Base-by-base conservation (phyloP, 805 yeast genomes). In the Wickerhamomyces strasburgensis region DNA sequence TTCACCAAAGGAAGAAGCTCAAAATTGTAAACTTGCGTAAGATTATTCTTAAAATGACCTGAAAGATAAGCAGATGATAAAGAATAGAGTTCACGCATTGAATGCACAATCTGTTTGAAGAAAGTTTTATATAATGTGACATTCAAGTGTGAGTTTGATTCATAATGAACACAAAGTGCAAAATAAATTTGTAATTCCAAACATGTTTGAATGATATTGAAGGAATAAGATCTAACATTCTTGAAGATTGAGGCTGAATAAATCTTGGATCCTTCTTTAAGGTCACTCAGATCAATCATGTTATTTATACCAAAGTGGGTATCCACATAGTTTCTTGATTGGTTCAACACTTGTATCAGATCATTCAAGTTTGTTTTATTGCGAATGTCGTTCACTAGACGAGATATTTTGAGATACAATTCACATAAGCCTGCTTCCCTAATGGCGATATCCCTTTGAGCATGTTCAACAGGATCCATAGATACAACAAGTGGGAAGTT, bases 1-100 rank as follows among this genome's bases (percentile, higher is more conserved):
- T 27, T 31, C 11, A 48, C 14, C 19, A 47, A 17, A 14, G 51
- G 49, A 8, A 36, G 19, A 5, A 46, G 27, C 15, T 35, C 46
- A 36, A 39, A 48, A 27, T 43, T 37, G 26, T 31, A 32, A 4
- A 23, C 33, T 18, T 31, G 34, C 7, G 41, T 30, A 3, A 40
- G 17, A 19, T 23, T 39, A 7, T 39, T 39, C 3, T 17, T 15
- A 8, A 46, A 35, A 3, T 40, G 38, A 6, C 43, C 49, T 5
- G 29, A 14, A 1, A 48, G 14, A 18, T 38, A 44, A 6, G 46
- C 42, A 11, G 34, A 26, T 5, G 37, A 14, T 4, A 48, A 5
- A 29, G 44, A 52, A 30, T 24, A 31, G 10, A 40, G 25, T 6
- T 14, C 8, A 14, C 30, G n/a, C n/a, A 32, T 14, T 5, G 21